Conservation (phyloP, 2,329 filamentous ascomycete genomes). For the Beauveria sp. region DNA sequence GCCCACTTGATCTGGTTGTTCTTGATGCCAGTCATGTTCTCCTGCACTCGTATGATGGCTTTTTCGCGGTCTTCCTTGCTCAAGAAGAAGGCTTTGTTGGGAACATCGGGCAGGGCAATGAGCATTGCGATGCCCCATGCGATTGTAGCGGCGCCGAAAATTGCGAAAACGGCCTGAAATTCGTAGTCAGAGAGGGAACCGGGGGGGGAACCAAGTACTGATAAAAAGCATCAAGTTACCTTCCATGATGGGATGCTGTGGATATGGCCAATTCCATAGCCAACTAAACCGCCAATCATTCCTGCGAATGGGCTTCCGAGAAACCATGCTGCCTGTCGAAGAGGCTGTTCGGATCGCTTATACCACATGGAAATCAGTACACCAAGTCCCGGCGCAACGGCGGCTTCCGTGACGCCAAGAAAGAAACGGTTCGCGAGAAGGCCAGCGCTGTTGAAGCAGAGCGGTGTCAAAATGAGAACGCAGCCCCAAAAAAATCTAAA, state of each 20-base stretch:
- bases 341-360: conserved; percentile 22
- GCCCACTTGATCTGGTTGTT: conserved; percentile 21
- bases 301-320: conserved; percentile 20
- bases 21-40: conserved; percentile 28
- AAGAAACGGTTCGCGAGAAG: conserved; percentile 26
- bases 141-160: conserved; percentile 8
- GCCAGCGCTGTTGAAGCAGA: conserved; percentile 16
- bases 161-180: conserved; percentile 9
- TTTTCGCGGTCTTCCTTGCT: conserved; percentile 20
- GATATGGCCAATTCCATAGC: conserved; percentile 20
- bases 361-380: conserved; percentile 29
- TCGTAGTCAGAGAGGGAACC: neutral
- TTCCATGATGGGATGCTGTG: conserved; percentile 11
- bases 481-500: conserved; percentile 25
- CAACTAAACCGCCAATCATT: conserved; percentile 19
- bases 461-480: conserved; percentile 36
- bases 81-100: conserved; percentile 22
- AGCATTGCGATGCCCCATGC: conserved; percentile 11
- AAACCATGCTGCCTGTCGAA: conserved; percentile 23
- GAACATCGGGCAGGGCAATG: conserved; percentile 18
- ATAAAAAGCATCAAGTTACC: neutral
- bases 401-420: conserved; percentile 24
- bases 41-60: conserved; percentile 22
- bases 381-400: conserved; percentile 23
- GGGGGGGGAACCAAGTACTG: too few relatives aligned